Conservation (phyloP, 495 filamentous ascomycete genomes). For the Xylaria curta region DNA sequence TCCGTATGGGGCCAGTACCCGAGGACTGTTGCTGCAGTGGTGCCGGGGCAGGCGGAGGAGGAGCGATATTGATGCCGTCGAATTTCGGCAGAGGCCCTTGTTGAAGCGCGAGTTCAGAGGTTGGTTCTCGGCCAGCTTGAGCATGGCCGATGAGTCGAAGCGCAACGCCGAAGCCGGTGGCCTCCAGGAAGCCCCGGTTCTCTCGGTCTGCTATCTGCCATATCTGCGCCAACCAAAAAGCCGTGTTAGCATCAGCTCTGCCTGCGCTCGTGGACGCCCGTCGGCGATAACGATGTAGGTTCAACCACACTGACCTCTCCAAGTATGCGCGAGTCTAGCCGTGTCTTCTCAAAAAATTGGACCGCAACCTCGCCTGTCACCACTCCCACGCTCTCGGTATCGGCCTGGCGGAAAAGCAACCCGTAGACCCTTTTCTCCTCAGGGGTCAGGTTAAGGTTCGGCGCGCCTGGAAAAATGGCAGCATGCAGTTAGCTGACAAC, state of each 20-base stretch:
- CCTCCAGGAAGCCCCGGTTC: conserved; percentile 91
- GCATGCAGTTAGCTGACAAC: conserved; percentile 16
- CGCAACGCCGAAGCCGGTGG: conserved; percentile 88
- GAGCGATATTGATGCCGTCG: conserved; percentile 68
- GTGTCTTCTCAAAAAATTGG: conserved; percentile 97
- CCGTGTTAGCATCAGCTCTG: conserved; percentile 27
- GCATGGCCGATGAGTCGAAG: conserved; percentile 94
- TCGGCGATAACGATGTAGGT: neutral
- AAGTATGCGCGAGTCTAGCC: conserved; percentile 79
- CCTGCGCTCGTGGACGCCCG: neutral
- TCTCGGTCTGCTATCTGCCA: conserved; percentile 98
- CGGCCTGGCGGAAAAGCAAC: conserved; percentile 87
- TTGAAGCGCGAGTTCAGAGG: conserved; percentile 71
- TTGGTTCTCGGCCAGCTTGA: conserved; percentile 81
- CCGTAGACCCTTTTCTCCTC: conserved; percentile 95
- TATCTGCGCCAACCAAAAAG: conserved; percentile 64
- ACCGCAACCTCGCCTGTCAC: conserved; percentile 96
- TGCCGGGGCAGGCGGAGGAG: conserved; percentile 53
- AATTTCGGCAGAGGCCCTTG: conserved; percentile 92
- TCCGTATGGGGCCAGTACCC: conserved; percentile 75
- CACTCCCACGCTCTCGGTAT: conserved; percentile 87
- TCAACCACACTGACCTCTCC: conserved; percentile 71
- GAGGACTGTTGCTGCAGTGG: conserved; percentile 68
- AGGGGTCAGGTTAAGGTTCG: conserved; percentile 83
- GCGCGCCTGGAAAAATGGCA: conserved; percentile 50